Conservation (phyloP, 805 yeast genomes). For the Naumovozyma castellii region DNA sequence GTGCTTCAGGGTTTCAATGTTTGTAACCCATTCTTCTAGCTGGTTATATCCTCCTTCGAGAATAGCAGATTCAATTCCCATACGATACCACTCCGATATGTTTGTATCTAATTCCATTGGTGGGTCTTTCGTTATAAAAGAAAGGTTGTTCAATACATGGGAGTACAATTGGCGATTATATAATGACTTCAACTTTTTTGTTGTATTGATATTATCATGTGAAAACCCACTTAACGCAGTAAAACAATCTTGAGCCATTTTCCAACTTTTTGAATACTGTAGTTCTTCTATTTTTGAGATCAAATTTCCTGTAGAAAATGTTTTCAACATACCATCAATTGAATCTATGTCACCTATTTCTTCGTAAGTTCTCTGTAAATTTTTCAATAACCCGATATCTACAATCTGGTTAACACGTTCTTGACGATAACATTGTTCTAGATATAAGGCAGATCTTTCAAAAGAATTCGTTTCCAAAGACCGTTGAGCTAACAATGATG, state of each 20-base stretch:
- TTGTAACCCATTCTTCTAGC: slow-evolving; percentile 49
- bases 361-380: slow-evolving; percentile 71
- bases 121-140: slow-evolving; percentile 7
- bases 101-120: slow-evolving; percentile 8
- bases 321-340: slow-evolving; percentile 72
- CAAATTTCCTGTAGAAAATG: slow-evolving; percentile 57
- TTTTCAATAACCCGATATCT: slow-evolving; percentile 30
- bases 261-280: slow-evolving; percentile 81
- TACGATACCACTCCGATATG: slow-evolving; percentile 48
- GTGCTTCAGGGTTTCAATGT: slow-evolving; percentile 37
- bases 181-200: slow-evolving; percentile 59
- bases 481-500: slow-evolving; percentile 60
- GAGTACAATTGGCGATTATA: slow-evolving; percentile 70
- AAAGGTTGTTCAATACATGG: slow-evolving; percentile 47
- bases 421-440: slow-evolving; percentile 63
- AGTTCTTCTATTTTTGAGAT: slow-evolving; percentile 72
- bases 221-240: slow-evolving; percentile 46
- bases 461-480: slow-evolving; percentile 77
- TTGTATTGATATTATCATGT: slow-evolving; percentile 31
- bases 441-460: slow-evolving; percentile 77
- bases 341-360: slow-evolving; percentile 85
- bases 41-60: slow-evolving; percentile 45
- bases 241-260: slow-evolving; percentile 76
- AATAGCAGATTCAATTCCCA: slow-evolving; percentile 71
- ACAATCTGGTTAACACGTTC: slow-evolving; percentile 4